Evolutionary conservation across 768 basidiomycete genomes (phyloP), one percentile per base, ranked within the genome.

Genomic region (Lentinula sp.): DNA sequence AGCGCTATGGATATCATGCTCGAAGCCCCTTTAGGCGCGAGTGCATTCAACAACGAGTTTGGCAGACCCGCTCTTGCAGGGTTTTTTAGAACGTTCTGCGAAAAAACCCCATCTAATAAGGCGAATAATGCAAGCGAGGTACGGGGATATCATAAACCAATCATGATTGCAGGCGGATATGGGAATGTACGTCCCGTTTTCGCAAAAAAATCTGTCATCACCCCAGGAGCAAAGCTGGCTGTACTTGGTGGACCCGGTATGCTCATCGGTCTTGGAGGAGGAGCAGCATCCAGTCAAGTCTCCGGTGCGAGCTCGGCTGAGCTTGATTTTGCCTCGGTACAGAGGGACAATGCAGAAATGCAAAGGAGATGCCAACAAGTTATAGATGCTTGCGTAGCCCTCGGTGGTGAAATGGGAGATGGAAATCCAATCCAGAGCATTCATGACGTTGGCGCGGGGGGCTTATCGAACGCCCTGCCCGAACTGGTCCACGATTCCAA

Each of bases 311-410:
- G 91, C 67, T 89, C 93, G 0, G 95, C 91, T 0, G 95, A 95
- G 62, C 81, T 99, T 46, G 97, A 99, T 72, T 99, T 98, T 68
- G 95, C 95, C 2, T 95, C 93, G 6, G 97, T 99, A 55, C 97
- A 99, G 75, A 80, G 97, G 61, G 97, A 96, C 64, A 99, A 99
- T 71, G 89, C 97, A 4, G 97, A 99, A 78, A 97, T 99, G 92
- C 91, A 99, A 76, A 80, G 97, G 57, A 80, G 97, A 59, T 95
- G 93, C 72, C 97, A 98, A 73, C 94, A 98, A 72, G 97, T 99
- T 54, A 97, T 99, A 65, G 93, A 98, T 64, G 86, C 89, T 0
- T 99, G 97, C 70, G 80, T 89, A 54, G 81, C 80, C 61, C 73
- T 83, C 16, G 80, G 76, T 4, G 65, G 68, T 15, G 61, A 76